Evolutionary conservation across 441 rosid genomes (phyloP).

Genomic region (Gossypium lobatum): DNA sequence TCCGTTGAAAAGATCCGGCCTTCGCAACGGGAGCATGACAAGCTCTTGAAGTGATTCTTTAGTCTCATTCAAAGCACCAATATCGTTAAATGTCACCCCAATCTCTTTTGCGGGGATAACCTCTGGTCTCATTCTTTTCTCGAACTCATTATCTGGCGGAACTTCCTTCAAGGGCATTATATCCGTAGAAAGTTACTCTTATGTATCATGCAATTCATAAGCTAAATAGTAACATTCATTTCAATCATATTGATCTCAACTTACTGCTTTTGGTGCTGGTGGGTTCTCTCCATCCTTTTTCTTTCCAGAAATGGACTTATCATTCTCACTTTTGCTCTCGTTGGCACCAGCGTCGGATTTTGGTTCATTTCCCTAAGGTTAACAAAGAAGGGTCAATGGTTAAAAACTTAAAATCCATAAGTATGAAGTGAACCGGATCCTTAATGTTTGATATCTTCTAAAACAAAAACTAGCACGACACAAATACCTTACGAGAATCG

Average conservation of each 20-base stretch:
- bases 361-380: constrained; percentile 38
- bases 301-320: constrained; percentile 41
- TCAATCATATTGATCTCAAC: constrained; percentile 16
- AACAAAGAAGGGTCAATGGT: constrained; percentile 4
- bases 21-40: constrained; percentile 95
- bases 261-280: constrained; percentile 57
- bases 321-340: constrained; percentile 49
- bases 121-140: constrained; percentile 94
- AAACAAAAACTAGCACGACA: constrained; percentile 4
- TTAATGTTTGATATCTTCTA: not conserved
- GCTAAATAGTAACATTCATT: not conserved
- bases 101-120: constrained; percentile 91
- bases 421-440: not conserved
- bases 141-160: constrained; percentile 90
- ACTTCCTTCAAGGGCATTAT: constrained; percentile 47
- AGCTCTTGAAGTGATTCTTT: constrained; percentile 96
- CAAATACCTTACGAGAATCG: constrained; percentile 51
- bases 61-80: constrained; percentile 80
- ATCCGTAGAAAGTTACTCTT: not conserved
- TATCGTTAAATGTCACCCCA: constrained; percentile 90
- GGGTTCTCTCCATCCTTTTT: constrained; percentile 63
- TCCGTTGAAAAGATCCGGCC: constrained; percentile 95
- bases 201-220: not conserved
- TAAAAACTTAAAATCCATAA: not conserved
- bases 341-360: constrained; percentile 35